A percentile compares a stretch with the other conserved stretches of the same genome.
Conservation (phyloP, 2,329 filamentous ascomycete genomes). For the Calycina herbarum region DNA sequence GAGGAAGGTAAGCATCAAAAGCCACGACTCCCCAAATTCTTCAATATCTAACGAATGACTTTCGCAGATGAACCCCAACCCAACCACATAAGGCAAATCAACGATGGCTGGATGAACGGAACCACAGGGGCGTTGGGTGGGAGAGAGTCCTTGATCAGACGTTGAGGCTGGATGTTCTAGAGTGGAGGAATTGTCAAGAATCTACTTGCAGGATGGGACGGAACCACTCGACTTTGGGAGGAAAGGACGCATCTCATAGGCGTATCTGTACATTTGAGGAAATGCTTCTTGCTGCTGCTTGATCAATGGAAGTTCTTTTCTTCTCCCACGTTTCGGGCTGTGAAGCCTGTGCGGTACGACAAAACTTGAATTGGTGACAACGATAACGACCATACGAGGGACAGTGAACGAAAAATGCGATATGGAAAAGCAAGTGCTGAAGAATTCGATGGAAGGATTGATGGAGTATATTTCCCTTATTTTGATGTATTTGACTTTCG, state of each 20-base stretch:
- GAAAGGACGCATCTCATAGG: slow-evolving; percentile 37
- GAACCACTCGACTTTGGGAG: slow-evolving; percentile 32
- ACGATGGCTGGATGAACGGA: slow-evolving; percentile 22
- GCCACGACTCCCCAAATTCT: slow-evolving; percentile 7
- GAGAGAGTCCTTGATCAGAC: slow-evolving; percentile 31
- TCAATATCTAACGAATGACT: slow-evolving; percentile 16
- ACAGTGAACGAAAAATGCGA: neutral
- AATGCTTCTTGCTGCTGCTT: slow-evolving; percentile 28
- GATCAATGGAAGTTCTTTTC: slow-evolving; percentile 25
- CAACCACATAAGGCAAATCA: slow-evolving; percentile 58
- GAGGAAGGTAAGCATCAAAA: slow-evolving; percentile 73
- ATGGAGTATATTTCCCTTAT: too few relatives aligned
- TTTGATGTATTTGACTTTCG: too few relatives aligned
- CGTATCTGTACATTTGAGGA: slow-evolving; percentile 37
- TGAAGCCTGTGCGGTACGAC: neutral
- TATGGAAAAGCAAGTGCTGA: neutral
- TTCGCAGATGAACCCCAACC: slow-evolving; percentile 81
- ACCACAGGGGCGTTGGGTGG: slow-evolving; percentile 19
- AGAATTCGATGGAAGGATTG: too few relatives aligned
- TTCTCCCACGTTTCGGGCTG: slow-evolving; percentile 12
- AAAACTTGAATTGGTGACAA: too few relatives aligned
- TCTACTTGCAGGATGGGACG: slow-evolving; percentile 33
- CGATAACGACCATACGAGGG: neutral
- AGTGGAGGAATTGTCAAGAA: slow-evolving; percentile 23
- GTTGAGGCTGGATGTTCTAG: slow-evolving; percentile 30